phyloP scores from a whole-genome alignment of 2,329 filamentous ascomycete species.

The Sarocladium brachiariae region DNA sequence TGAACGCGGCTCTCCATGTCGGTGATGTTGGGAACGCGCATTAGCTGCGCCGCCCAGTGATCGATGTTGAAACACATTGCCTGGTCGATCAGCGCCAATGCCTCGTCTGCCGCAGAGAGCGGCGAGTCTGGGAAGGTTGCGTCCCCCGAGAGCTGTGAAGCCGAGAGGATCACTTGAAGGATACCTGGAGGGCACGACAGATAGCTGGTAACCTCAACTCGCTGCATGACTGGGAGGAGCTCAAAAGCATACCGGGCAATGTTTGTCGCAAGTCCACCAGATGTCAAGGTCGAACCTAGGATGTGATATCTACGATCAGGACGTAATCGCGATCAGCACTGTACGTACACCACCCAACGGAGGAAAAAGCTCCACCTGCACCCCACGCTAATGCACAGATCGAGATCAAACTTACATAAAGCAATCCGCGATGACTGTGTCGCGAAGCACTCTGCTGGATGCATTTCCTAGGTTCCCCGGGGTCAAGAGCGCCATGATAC shows the following conservation, averaged over 20 bases:
- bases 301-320: slow-evolving; percentile 31
- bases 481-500: slow-evolving; percentile 31
- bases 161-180: slow-evolving; percentile 37
- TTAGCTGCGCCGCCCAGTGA: slow-evolving; percentile 34
- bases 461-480: slow-evolving; percentile 20
- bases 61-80: slow-evolving; percentile 35
- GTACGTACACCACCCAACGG: neutral
- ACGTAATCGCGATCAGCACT: neutral
- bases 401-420: slow-evolving; percentile 31
- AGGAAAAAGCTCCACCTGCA: slow-evolving; percentile 2
- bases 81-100: slow-evolving; percentile 32
- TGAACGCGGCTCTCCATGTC: slow-evolving; percentile 36
- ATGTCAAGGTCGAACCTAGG: slow-evolving; percentile 30
- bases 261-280: slow-evolving; percentile 28
- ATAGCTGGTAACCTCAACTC: slow-evolving; percentile 35
- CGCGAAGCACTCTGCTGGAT: slow-evolving; percentile 30
- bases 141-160: slow-evolving; percentile 36
- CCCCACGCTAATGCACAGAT: neutral
- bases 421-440: slow-evolving; percentile 42
- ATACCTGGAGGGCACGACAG: slow-evolving; percentile 36
- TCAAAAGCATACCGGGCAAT: slow-evolving; percentile 33
- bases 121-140: slow-evolving; percentile 15
- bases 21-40: slow-evolving; percentile 25
- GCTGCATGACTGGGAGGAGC: slow-evolving; percentile 32
- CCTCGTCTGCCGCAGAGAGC: slow-evolving; percentile 27